Percentiles rank a stretch among this genome's conserved stretches.
Evolutionary conservation across 768 basidiomycete species (phyloP).

Genomic region (Macrolepiota fuliginosa): DNA sequence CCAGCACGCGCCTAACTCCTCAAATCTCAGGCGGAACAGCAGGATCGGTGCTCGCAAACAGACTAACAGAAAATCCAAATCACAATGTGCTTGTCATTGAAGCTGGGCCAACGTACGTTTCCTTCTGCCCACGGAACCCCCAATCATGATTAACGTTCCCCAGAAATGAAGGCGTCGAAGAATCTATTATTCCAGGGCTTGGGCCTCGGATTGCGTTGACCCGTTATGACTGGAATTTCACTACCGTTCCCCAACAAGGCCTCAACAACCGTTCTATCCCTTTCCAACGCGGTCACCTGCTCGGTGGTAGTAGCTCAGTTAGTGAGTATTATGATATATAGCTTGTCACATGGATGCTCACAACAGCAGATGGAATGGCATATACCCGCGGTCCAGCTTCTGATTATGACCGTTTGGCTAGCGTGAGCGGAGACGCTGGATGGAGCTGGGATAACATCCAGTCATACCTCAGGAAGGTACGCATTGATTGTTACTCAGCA

Average conservation of each 20-base stretch:
- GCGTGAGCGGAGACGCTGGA: too few relatives aligned
- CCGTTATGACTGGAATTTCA: background rate
- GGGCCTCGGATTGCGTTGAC: background rate
- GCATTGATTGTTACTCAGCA: background rate
- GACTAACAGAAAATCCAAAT: constrained; percentile 21
- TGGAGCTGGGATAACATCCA: constrained; percentile 32
- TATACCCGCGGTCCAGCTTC: constrained; percentile 19
- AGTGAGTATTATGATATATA: constrained; percentile 20
- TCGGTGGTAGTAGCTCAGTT: constrained; percentile 16
- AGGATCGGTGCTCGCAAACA: constrained; percentile 27
- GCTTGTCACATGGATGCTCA: constrained; percentile 14
- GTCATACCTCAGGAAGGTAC: constrained; percentile 22
- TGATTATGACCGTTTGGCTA: constrained; percentile 14
- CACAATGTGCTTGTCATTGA: constrained; percentile 16
- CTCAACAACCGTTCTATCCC: background rate
- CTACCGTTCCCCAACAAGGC: background rate
- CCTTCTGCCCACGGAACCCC: background rate
- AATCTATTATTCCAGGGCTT: background rate
- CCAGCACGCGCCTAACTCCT: too few relatives aligned
- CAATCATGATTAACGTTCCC: background rate
- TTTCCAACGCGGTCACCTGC: background rate
- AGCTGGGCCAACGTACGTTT: constrained; percentile 15
- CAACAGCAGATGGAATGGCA: constrained; percentile 19
- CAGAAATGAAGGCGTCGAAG: background rate
- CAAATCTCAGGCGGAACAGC: constrained; percentile 23